A percentile compares a stretch with the other conserved stretches of the same genome.
These are phyloP conservation scores for Podaxis sp. DNA, from an alignment of 768 basidiomycete species.

Conservation along the genomic window DNA sequence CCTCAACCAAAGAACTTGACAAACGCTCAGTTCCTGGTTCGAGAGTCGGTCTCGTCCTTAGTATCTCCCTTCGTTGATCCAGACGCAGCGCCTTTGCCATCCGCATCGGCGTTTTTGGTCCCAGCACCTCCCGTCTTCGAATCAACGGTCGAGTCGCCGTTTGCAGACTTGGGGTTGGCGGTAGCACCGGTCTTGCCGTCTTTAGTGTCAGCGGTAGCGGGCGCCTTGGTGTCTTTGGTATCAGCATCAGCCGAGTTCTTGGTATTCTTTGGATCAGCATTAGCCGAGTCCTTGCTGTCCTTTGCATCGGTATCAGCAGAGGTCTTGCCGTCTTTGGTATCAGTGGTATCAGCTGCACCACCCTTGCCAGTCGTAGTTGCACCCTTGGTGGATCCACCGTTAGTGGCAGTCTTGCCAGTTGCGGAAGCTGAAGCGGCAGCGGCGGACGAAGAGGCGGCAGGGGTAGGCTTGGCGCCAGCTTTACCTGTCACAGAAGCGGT, in stretches of 20 bases:
- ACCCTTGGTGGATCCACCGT: not conserved
- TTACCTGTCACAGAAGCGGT: not conserved
- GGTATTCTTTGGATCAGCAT: not conserved
- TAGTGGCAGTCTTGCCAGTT: constrained; percentile 12
- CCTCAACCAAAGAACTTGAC: not conserved
- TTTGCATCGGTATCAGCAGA: not conserved
- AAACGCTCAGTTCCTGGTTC: not conserved
- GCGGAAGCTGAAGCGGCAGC: constrained; percentile 16
- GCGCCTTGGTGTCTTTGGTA: no score
- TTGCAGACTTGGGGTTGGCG: not conserved
- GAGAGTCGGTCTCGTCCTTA: not conserved
- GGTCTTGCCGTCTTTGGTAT: not conserved
- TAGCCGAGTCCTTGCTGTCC: no score
- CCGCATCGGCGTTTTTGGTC: not conserved
- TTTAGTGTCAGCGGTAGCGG: not conserved
- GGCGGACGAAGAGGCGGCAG: constrained; percentile 14
- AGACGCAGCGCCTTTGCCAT: not conserved
- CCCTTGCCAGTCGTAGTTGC: not conserved
- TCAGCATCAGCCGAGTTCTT: not conserved
- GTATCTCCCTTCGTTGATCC: not conserved
- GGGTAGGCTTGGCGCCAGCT: not conserved
- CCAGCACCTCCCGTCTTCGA: not conserved
- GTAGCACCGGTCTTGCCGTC: not conserved
- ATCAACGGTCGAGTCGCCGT: no score
- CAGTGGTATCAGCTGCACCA: not conserved